phyloP scores from a whole-genome alignment of 441 rosid genomes.

The Manihot esculenta region DNA sequence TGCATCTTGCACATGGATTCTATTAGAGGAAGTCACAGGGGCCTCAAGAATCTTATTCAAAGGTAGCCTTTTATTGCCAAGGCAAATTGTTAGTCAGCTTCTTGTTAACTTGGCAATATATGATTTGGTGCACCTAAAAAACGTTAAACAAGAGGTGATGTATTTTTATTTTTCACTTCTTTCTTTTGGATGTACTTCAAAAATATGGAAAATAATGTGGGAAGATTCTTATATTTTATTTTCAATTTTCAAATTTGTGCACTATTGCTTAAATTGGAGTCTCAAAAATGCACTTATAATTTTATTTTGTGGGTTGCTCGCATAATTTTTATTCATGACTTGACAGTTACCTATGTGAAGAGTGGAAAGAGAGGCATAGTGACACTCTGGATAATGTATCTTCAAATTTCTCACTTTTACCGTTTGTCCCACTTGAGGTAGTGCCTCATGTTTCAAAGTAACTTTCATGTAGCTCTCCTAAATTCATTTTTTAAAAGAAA shows the following conservation, averaged over 20 bases:
- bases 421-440: slow-evolving; percentile 69
- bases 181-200: background rate
- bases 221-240: background rate
- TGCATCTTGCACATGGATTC: slow-evolving; percentile 94
- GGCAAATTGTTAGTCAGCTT: background rate
- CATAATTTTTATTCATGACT: slow-evolving; percentile 24
- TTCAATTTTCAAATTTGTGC: background rate
- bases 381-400: slow-evolving; percentile 34
- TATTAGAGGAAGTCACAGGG: slow-evolving; percentile 77
- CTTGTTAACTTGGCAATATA: background rate
- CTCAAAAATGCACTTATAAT: slow-evolving; percentile 4
- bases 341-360: slow-evolving; percentile 70
- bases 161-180: background rate
- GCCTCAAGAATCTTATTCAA: slow-evolving; percentile 63
- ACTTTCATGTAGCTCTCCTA: background rate
- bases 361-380: slow-evolving; percentile 68
- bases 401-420: slow-evolving; percentile 45
- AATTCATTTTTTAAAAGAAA: background rate
- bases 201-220: background rate
- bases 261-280: background rate
- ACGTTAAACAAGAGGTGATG: background rate
- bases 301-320: background rate
- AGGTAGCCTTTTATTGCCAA: slow-evolving; percentile 41
- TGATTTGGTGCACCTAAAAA: background rate
- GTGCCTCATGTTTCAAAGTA: slow-evolving; percentile 19